Evolutionary conservation across 768 basidiomycete species (phyloP), one percentile per base, ranked within the genome.

Genomic region (Coprinellus micaceus): DNA sequence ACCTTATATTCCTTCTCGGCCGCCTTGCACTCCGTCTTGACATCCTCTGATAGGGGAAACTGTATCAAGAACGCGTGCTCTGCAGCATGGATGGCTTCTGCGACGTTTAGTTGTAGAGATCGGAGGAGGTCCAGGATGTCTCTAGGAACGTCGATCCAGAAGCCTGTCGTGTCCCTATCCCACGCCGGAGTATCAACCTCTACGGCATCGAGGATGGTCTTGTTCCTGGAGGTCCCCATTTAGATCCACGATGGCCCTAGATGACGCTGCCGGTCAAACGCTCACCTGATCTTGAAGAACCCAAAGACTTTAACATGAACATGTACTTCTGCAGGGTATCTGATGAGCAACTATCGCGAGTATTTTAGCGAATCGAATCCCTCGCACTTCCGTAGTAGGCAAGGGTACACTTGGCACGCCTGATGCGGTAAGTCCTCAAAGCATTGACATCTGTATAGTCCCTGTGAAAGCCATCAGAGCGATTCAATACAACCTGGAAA

Each of bases 11-110:
- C 89, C 65, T 91, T 91, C 66, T 88, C 84, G 3, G 82, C 71
- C 0, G 82, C 82, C 67, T 91, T 91, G 73, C 94, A 95, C 65
- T 95, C 94, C 2, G 92, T 94, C 57, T 74, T 79, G 30, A 94
- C 67, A 55, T 92, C 90, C 28, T 77, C 74, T 0, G 82, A 79
- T 60, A 94, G 72, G 4, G 82, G 74, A 61, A 91, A 92, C 40
- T 82, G 80, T 63, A 91, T 93, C 59, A 95, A 70, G 62, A 94
- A 78, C 0, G 90, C 90, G 65, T 96, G 94, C 61, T 86, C 78
- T 2, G 93, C 92, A 4, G 91, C 81, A 64, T 96, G 93, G 47
- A 95, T 91, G 0, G 86, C 88, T 48, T 82, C 92, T 0, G 92
- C 90, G 0, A 84, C 78, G 57, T 85, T 82, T 40, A 91, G 78